phyloP scores from a whole-genome alignment of 1,284 basidiomycete genomes.

The Ustilago curta region DNA sequence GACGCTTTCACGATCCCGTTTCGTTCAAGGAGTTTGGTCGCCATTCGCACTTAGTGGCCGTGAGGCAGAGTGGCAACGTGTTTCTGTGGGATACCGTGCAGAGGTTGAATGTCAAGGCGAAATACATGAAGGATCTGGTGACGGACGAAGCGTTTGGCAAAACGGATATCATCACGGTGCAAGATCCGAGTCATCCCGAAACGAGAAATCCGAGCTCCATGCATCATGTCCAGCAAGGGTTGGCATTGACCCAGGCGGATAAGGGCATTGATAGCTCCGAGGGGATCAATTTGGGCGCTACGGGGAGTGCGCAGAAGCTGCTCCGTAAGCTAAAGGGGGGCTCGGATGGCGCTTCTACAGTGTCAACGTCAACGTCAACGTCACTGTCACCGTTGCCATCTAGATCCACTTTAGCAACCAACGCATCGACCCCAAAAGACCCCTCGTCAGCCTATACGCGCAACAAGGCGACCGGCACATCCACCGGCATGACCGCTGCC shows the following conservation, averaged over 20 bases:
- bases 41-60: constrained; percentile 71
- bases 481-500: constrained; percentile 88
- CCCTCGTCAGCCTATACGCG: constrained; percentile 27
- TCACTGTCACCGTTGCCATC: neutral
- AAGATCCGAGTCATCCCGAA: constrained; percentile 70
- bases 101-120: constrained; percentile 79
- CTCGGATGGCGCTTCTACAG: neutral
- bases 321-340: constrained; percentile 42
- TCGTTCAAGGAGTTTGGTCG: constrained; percentile 73
- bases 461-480: constrained; percentile 80
- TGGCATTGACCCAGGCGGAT: constrained; percentile 58
- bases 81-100: constrained; percentile 81
- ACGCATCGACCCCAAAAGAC: constrained; percentile 7
- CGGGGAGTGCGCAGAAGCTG: constrained; percentile 63
- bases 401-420: neutral
- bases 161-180: constrained; percentile 87
- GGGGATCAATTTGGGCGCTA: constrained; percentile 65
- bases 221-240: constrained; percentile 66
- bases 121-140: constrained; percentile 81
- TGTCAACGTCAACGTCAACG: too few relatives aligned
- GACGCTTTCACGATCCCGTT: constrained; percentile 70
- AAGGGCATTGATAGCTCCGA: constrained; percentile 56
- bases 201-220: constrained; percentile 27
- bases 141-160: constrained; percentile 83
- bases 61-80: constrained; percentile 79